Conservation (phyloP, 75 land plant genomes). For the Gnetum montanum region DNA sequence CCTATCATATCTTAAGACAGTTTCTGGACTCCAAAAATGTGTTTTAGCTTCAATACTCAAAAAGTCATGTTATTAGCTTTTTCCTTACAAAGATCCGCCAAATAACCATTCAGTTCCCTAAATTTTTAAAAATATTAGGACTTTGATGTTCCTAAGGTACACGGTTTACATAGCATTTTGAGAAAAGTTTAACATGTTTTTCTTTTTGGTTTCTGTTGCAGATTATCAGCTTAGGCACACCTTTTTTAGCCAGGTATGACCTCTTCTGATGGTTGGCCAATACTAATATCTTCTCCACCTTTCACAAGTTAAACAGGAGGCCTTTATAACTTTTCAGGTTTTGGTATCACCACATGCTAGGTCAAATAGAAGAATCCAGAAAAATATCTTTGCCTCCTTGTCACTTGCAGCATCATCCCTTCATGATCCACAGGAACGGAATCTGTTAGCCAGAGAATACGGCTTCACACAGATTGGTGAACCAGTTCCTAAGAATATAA, state of each 20-base stretch:
- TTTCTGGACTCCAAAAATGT: too few relatives aligned
- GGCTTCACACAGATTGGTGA: conserved; percentile 90
- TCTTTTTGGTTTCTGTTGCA: not conserved
- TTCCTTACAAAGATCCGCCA: not conserved
- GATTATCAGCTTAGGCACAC: not conserved
- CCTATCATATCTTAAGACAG: too few relatives aligned
- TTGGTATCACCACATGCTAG: not conserved
- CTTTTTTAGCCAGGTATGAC: not conserved
- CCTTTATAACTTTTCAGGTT: not conserved
- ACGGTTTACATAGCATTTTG: too few relatives aligned
- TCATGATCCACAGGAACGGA: conserved; percentile 39
- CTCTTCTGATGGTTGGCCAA: not conserved
- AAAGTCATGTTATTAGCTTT: not conserved
- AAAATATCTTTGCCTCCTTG: conserved; percentile 14
- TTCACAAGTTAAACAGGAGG: not conserved
- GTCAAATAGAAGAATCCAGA: not conserved
- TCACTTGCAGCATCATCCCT: conserved; percentile 35
- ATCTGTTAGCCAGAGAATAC: conserved; percentile 56
- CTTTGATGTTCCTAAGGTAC: not conserved
- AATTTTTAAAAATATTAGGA: not conserved
- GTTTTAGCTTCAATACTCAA: not conserved
- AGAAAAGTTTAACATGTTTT: too few relatives aligned
- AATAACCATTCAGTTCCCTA: not conserved
- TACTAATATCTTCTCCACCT: not conserved
- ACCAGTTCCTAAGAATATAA: conserved; percentile 69